These are phyloP conservation scores for Suhomyces emberorum DNA, from an alignment of 805 yeast species.

Conservation along the genomic window DNA sequence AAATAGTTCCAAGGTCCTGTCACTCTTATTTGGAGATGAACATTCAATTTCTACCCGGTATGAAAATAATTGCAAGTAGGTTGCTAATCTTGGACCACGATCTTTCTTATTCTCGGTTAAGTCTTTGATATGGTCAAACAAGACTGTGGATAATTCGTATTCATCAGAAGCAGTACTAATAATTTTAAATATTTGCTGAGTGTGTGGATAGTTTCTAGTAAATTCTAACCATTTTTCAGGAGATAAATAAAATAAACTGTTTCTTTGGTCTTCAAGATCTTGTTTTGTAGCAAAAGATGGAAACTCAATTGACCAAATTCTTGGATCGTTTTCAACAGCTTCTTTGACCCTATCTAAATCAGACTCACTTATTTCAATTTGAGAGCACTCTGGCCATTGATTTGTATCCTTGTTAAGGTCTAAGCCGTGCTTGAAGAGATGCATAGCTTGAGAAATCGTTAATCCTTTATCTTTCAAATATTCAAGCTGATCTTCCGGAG, in stretches of 20 bases:
- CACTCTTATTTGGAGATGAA: conserved; percentile 5
- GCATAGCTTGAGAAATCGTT: conserved; percentile 22
- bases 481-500: conserved; percentile 30
- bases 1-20: conserved; percentile 27
- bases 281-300: conserved; percentile 8
- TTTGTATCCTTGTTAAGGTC: conserved; percentile 12
- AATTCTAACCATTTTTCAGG: conserved; percentile 17
- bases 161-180: background rate
- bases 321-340: conserved; percentile 3
- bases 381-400: conserved; percentile 17
- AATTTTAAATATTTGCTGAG: background rate
- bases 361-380: conserved; percentile 12
- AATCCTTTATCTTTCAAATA: conserved; percentile 19
- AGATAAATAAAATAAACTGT: conserved; percentile 6
- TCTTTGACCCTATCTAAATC: conserved; percentile 15
- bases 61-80: conserved; percentile 12
- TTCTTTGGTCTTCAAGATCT: conserved; percentile 9
- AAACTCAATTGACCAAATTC: conserved; percentile 11
- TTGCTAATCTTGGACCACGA: conserved; percentile 9
- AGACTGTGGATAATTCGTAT: background rate
- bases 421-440: conserved; percentile 24
- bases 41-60: conserved; percentile 12
- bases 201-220: conserved; percentile 16
- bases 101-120: conserved; percentile 8
- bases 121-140: conserved; percentile 13